Percentiles rank a stretch among this genome's conserved stretches.
phyloP scores from a whole-genome alignment of 805 yeast genomes.

The Cyberlindnera sargentensis region DNA sequence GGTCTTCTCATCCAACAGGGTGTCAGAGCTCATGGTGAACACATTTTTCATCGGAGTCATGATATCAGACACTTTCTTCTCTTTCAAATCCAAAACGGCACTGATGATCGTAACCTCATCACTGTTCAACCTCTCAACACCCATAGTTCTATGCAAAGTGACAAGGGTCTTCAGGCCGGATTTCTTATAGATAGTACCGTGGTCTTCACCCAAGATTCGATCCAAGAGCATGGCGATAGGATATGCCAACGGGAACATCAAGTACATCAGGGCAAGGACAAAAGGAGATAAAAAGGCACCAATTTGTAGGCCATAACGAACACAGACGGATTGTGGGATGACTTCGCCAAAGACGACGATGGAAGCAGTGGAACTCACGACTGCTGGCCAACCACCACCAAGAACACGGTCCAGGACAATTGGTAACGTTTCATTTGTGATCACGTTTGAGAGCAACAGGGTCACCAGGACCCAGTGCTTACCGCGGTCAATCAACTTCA shows the following conservation, averaged over 20 bases:
- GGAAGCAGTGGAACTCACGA: constrained; percentile 83
- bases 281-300: constrained; percentile 91
- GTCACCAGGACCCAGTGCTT: constrained; percentile 97
- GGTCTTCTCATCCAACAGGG: constrained; percentile 70
- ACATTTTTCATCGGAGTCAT: constrained; percentile 95
- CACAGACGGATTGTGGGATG: constrained; percentile 91
- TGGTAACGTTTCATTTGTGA: constrained; percentile 91
- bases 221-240: constrained; percentile 84
- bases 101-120: constrained; percentile 95
- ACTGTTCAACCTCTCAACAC: constrained; percentile 84
- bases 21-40: constrained; percentile 79
- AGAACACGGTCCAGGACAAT: constrained; percentile 86
- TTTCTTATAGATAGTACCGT: constrained; percentile 89
- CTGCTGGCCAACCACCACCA: constrained; percentile 98
- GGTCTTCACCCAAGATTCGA: constrained; percentile 84
- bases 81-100: constrained; percentile 90
- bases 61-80: constrained; percentile 74
- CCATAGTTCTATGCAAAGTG: constrained; percentile 89
- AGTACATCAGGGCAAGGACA: constrained; percentile 76
- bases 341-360: constrained; percentile 95
- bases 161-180: constrained; percentile 91
- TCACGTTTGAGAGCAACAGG: constrained; percentile 73
- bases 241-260: constrained; percentile 87
- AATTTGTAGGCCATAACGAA: constrained; percentile 83
- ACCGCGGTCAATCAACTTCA: constrained; percentile 67